A percentile compares a stretch with the other conserved stretches of the same genome.
Evolutionary conservation across 225 moss, liverwort and hornwort genomes (phyloP).

Genomic region (Anthoceros angustus): DNA sequence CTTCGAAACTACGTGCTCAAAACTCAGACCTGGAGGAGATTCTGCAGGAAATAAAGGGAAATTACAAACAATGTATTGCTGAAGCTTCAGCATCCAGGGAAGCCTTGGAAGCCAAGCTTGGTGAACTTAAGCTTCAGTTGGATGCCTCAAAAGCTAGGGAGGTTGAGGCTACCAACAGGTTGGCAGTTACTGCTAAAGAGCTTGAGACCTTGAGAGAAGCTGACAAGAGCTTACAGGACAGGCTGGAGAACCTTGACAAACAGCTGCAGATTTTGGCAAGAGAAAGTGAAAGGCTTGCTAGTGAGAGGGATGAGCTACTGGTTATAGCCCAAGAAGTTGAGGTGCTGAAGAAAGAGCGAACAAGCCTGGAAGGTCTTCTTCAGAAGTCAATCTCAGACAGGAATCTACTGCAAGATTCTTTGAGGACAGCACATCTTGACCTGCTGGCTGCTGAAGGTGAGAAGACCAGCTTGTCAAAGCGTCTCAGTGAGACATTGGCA

Average conservation of each 20-base stretch:
- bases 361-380: slow-evolving; percentile 13
- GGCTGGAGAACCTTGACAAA: slow-evolving; percentile 13
- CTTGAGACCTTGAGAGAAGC: slow-evolving; percentile 16
- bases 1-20: slow-evolving; percentile 26
- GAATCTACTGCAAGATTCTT: slow-evolving; percentile 19
- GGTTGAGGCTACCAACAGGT: slow-evolving; percentile 14
- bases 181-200: slow-evolving; percentile 14
- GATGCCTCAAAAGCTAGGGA: slow-evolving; percentile 15
- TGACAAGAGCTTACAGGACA: slow-evolving; percentile 11
- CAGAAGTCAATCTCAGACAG: slow-evolving; percentile 18
- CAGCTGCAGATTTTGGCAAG: slow-evolving; percentile 8
- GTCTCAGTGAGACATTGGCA: slow-evolving; percentile 20
- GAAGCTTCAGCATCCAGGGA: no score
- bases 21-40: slow-evolving; percentile 22
- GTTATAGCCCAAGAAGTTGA: slow-evolving; percentile 28
- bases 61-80: slow-evolving; percentile 10
- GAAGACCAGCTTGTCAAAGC: slow-evolving; percentile 23
- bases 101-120: slow-evolving; percentile 8
- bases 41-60: slow-evolving; percentile 14
- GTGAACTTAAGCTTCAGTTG: slow-evolving; percentile 25
- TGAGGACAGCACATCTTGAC: slow-evolving; percentile 15
- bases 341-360: slow-evolving; percentile 24
- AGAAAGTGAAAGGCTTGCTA: slow-evolving; percentile 14
- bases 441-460: slow-evolving; percentile 24
- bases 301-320: slow-evolving; percentile 16